These are phyloP conservation scores for Phaffomyces antillensis DNA, from an alignment of 805 yeast species.

Conservation along the genomic window DNA sequence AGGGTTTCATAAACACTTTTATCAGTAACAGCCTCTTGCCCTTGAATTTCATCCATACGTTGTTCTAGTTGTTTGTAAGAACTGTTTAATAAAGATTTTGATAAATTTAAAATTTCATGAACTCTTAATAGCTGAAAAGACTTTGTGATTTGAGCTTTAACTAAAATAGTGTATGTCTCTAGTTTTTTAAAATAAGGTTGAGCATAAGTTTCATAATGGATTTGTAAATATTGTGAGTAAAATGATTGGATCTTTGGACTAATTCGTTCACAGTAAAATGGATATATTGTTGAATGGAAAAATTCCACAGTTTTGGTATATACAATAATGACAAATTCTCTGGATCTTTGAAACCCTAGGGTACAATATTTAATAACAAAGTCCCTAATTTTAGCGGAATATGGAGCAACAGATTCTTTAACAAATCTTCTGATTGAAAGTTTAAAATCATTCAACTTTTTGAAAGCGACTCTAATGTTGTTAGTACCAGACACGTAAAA, in stretches of 20 bases:
- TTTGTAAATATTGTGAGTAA: slow-evolving; percentile 5
- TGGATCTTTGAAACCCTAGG: neutral
- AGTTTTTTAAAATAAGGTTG: neutral
- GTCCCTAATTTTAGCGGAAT: neutral
- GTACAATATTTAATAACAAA: neutral
- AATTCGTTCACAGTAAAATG: neutral
- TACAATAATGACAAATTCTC: neutral
- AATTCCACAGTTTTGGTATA: neutral
- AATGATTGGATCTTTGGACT: slow-evolving; percentile 1
- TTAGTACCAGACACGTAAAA: neutral
- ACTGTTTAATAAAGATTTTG: slow-evolving; percentile 10
- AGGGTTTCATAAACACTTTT: neutral
- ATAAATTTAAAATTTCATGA: slow-evolving; percentile 12
- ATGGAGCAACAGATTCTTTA: neutral
- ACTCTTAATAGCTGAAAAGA: slow-evolving; percentile 14
- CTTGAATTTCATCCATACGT: slow-evolving; percentile 8
- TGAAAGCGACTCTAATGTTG: neutral
- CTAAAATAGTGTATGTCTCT: slow-evolving; percentile 2
- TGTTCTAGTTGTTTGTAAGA: slow-evolving; percentile 13
- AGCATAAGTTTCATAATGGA: neutral
- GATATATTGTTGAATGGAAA: neutral
- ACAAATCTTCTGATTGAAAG: neutral
- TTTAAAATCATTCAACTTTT: neutral
- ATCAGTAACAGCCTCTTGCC: slow-evolving; percentile 1
- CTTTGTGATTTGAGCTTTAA: slow-evolving; percentile 3